phyloP scores from a whole-genome alignment of 768 basidiomycete species.

The Hygrophoropsis aurantiaca region DNA sequence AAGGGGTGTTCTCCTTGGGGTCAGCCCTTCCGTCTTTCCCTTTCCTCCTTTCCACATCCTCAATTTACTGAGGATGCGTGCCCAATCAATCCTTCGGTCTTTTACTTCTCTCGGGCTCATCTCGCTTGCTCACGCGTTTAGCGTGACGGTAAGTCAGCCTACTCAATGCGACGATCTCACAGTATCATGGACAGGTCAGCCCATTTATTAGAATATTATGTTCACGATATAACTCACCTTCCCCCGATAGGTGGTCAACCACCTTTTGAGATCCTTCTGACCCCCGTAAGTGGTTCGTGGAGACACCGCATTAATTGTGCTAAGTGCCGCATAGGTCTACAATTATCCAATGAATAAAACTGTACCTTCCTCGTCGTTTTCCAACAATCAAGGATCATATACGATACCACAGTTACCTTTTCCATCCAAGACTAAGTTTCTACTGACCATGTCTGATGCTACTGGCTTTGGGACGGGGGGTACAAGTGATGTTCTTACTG shows the following conservation, averaged over 20 bases:
- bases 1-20: conserved; percentile 8
- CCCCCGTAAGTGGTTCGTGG: conserved; percentile 44
- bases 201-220: not conserved
- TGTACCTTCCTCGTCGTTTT: conserved; percentile 56
- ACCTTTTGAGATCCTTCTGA: conserved; percentile 49
- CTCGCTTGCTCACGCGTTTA: conserved; percentile 32
- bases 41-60: conserved; percentile 14
- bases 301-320: too few species aligned
- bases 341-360: conserved; percentile 51
- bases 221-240: conserved; percentile 5
- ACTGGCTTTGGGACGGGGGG: conserved; percentile 71
- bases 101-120: conserved; percentile 19
- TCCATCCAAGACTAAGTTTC: conserved; percentile 35
- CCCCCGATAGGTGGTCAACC: conserved; percentile 49
- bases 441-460: conserved; percentile 71
- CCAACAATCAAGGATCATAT: conserved; percentile 54
- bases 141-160: conserved; percentile 49
- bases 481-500: conserved; percentile 45
- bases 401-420: conserved; percentile 44
- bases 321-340: conserved; percentile 43
- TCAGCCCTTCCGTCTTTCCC: conserved; percentile 5
- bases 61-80: conserved; percentile 23
- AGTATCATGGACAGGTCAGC: conserved; percentile 63
- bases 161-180: conserved; percentile 63
- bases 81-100: conserved; percentile 19